Evolutionary conservation across 2,329 filamentous ascomycete genomes (phyloP), one percentile per base, ranked within the genome.

Genomic region (Scedosporium boydii): DNA sequence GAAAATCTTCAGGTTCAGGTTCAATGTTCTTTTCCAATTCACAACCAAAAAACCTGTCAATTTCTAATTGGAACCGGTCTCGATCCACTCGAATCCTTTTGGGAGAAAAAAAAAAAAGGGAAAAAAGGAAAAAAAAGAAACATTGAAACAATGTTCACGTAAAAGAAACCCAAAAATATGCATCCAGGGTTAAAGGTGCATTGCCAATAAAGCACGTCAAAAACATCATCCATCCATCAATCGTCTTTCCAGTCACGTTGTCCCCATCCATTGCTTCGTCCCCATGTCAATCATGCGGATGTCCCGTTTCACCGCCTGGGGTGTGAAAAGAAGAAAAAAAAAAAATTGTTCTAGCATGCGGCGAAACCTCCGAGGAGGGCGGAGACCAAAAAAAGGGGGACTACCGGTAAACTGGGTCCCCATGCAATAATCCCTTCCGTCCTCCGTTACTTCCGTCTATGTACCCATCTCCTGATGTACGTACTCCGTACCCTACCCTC

Each of bases 171-270:
- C 21, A 18, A 23, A 14, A 23, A 23, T 23, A 55, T 55, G 51
- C 51, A 55, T 10, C 21, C 21, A 14, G 18, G 23, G 29, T 34
- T 2, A 34, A 34, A 34, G 29, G 23, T 55, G 51, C 51, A 55
- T 55, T 55, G 51, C 18, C 51, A 55, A 55, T 55, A 23, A 55
- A 55, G 51, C 51, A 55, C 51, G 51, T 55, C n/a, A 55, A 26
- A 55, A 55, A 14, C 51, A 55, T 55, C 51, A 55, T 55, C 51
- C 51, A 23, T 55, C 51, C 51, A 26, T 55, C 51, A 55, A 55
- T 55, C 51, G 51, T 55, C 51, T 55, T 29, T 55, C 23, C 23
- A 55, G 51, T 55, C 51, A 55, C 51, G 51, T 55, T 55, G 51
- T 55, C 21, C 51, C 23, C 12, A 6, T 23, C 23, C 18, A 23